Percentiles rank a stretch among this genome's conserved stretches.
phyloP scores from a whole-genome alignment of 306 rosid genomes.

The Delonix regia region DNA sequence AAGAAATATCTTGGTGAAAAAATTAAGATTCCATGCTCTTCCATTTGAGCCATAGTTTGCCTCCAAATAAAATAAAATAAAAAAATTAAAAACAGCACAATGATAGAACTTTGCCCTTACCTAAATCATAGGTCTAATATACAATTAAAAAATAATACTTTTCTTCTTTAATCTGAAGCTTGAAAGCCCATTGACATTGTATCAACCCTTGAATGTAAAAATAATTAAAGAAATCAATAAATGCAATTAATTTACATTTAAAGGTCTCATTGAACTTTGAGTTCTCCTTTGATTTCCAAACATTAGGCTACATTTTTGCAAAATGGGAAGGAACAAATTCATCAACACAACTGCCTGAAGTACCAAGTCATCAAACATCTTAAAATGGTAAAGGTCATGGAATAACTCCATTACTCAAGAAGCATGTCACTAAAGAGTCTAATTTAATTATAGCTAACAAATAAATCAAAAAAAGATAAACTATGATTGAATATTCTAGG shows the following conservation, averaged over 20 bases:
- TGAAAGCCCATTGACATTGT: constrained; percentile 3
- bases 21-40: background rate
- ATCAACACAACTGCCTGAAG: too few species aligned
- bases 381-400: too few species aligned
- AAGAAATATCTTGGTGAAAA: too few species aligned
- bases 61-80: background rate
- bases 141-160: constrained; percentile 3
- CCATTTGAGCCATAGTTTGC: constrained; percentile 9
- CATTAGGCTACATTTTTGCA: background rate
- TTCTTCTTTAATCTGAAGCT: background rate
- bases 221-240: background rate
- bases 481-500: too few species aligned
- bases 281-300: constrained; percentile 28
- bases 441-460: too few species aligned
- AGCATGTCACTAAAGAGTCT: too few species aligned
- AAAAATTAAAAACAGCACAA: too few species aligned
- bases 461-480: too few species aligned
- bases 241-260: background rate
- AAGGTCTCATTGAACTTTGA: background rate
- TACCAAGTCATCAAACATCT: too few species aligned
- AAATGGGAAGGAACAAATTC: too few species aligned
- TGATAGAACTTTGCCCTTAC: background rate
- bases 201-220: background rate
- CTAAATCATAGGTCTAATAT: constrained; percentile 22
- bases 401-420: too few species aligned